A percentile compares a stretch with the other conserved stretches of the same genome.
These are phyloP conservation scores for Cordia subcordata DNA, from an alignment of 257 asterid genomes.

Conservation along the genomic window DNA sequence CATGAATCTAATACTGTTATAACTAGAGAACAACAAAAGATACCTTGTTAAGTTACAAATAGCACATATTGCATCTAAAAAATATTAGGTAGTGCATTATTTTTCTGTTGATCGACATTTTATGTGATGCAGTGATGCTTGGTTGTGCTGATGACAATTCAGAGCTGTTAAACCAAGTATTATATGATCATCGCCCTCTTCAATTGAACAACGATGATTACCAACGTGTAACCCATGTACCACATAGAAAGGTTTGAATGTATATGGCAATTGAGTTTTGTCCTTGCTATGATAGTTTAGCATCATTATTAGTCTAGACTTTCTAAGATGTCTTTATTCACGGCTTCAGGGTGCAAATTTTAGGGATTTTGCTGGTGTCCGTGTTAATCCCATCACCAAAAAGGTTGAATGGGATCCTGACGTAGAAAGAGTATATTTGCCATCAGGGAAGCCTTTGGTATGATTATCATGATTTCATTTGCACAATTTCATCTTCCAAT, in stretches of 20 bases:
- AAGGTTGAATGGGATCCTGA: conserved; percentile 66
- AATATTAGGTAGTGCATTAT: too few species aligned
- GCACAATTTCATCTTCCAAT: not conserved
- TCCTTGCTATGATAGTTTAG: not conserved
- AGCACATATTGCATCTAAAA: too few species aligned
- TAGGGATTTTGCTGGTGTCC: conserved; percentile 60
- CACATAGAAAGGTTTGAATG: conserved; percentile 63
- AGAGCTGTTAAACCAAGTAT: conserved; percentile 10
- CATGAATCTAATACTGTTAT: too few species aligned
- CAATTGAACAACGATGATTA: conserved; percentile 55
- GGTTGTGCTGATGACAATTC: conserved; percentile 31
- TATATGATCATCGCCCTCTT: conserved; percentile 75
- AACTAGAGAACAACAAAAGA: too few species aligned
- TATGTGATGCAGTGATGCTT: conserved; percentile 46
- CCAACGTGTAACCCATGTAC: conserved; percentile 59
- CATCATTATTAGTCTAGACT: not conserved
- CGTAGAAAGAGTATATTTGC: conserved; percentile 31
- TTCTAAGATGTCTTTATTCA: not conserved
- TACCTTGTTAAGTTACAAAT: too few species aligned
- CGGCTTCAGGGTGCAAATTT: conserved; percentile 74
- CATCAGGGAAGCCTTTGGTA: conserved; percentile 92
- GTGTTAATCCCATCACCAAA: conserved; percentile 51
- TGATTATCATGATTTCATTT: conserved; percentile 2
- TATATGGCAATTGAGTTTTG: not conserved
- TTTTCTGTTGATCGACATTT: not conserved